Base-by-base conservation (phyloP, 1,284 basidiomycete genomes). In the Ustilago xerochloae region DNA sequence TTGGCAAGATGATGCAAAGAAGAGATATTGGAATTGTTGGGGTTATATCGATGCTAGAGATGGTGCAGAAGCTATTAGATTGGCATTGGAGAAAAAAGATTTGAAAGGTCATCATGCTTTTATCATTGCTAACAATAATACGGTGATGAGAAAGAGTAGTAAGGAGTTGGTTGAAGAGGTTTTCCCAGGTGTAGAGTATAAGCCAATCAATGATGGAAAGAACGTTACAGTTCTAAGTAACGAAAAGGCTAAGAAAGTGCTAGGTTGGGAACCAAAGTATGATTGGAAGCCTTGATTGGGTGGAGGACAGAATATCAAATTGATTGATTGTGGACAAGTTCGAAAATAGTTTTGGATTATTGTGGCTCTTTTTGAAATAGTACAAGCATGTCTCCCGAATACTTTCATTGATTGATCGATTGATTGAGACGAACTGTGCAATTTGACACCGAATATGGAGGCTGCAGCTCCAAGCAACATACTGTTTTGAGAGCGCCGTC, bases 121-220 rank as follows among this genome's bases (percentile, higher is more conserved):
- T 75, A 80, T 85, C 54, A 83, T 86, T 50, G 85, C 85, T 18
- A 85, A 85, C 77, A 83, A 81, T 62, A 85, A 85, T 57, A 85
- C 80, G 15, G 74, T 80, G 20, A 85, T 83, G 80, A 70, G 75
- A 16, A 76, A 47, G 29, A 68, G 83, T 0, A 84, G 77, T 6
- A 79, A 75, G 8, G 83, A 86, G 26, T 72, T 87, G 55, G 80
- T 85, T 54, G 72, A 85, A 69, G 63, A 81, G 50, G 69, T 84
- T 46, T 85, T 86, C 78, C 80, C 85, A 1, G 63, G 78, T 32
- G 79, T 84, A 9, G 67, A 74, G 29, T 85, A 78, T 57, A 73
- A 54, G 41, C 63, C 78, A 1, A 26, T 64, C 12, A 76, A 66
- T 24, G 68, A 45, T 18, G 49, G 77, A 15, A 60, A 66, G 3